Percentiles rank a stretch among this genome's conserved stretches.
phyloP scores from a whole-genome alignment of 73 alveolate species.

The Breviolum minutum region DNA sequence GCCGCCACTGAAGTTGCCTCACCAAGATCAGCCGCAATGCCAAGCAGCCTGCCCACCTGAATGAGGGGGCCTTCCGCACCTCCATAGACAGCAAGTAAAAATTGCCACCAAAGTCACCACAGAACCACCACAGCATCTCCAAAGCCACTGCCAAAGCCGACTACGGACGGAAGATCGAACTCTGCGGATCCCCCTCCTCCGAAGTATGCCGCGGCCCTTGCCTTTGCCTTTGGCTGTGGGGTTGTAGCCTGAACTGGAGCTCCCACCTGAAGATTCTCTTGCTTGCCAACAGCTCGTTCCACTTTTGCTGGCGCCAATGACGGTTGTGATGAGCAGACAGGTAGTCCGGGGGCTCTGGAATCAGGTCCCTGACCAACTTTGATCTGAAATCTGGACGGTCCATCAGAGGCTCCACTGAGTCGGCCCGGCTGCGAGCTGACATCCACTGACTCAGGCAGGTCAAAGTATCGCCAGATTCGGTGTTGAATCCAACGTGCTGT shows the following conservation, averaged over 20 bases:
- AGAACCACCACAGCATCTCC: background rate
- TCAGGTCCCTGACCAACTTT: background rate
- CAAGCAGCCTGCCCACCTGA: background rate
- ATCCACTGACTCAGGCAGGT: background rate
- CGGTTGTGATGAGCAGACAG: background rate
- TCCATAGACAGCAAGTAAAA: background rate
- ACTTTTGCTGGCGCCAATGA: background rate
- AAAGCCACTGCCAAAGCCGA: too few species aligned
- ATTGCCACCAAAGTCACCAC: background rate
- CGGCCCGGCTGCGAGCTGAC: background rate
- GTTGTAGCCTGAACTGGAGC: background rate
- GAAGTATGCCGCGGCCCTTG: conserved; percentile 16
- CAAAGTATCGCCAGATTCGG: background rate
- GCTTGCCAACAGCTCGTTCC: background rate
- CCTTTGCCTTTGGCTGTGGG: conserved; percentile 14
- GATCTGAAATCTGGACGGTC: background rate
- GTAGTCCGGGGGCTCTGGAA: conserved; percentile 21
- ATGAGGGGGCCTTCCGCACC: background rate
- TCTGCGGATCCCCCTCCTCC: background rate
- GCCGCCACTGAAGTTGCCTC: background rate
- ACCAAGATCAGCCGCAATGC: background rate
- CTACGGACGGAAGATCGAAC: background rate
- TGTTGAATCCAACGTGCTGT: background rate
- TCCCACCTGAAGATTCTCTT: background rate
- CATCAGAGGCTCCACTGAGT: background rate